Evolutionary conservation across 2,329 filamentous ascomycete genomes (phyloP).

Genomic region (Pseudogymnoascus pannorum): DNA sequence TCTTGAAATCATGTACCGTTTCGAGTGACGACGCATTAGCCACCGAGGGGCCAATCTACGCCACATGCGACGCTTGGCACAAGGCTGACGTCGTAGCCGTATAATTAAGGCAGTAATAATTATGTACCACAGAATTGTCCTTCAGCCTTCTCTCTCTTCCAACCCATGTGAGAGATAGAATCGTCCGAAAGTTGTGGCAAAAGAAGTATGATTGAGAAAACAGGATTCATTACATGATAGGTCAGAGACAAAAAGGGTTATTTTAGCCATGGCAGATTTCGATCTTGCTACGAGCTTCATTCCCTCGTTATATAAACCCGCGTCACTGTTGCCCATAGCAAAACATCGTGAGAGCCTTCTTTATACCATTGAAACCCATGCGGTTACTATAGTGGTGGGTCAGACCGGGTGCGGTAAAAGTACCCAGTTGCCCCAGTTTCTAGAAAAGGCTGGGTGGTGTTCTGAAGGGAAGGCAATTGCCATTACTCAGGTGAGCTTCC

Average conservation of each 20-base stretch:
- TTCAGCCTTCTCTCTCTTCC: slow-evolving; percentile 7
- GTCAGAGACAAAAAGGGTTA: not conserved
- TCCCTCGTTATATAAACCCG: slow-evolving; percentile 77
- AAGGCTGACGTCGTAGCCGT: not conserved
- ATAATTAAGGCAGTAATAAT: not conserved
- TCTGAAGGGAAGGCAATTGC: slow-evolving; percentile 74
- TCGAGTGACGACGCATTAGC: slow-evolving; percentile 8
- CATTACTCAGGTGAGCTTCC: slow-evolving; percentile 70
- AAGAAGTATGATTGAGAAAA: not conserved
- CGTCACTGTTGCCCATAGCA: slow-evolving; percentile 77
- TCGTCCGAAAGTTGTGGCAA: not conserved
- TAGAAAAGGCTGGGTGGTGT: slow-evolving; percentile 86
- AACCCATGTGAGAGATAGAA: slow-evolving; percentile 6
- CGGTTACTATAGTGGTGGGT: slow-evolving; percentile 82
- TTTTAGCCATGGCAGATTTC: slow-evolving; percentile 37
- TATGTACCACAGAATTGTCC: not conserved
- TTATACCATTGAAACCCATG: slow-evolving; percentile 77
- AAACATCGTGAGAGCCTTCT: slow-evolving; percentile 72
- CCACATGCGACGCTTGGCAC: slow-evolving; percentile 7
- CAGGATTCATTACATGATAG: not conserved
- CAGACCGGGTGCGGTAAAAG: slow-evolving; percentile 95
- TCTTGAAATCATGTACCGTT: slow-evolving; percentile 4
- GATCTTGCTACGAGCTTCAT: slow-evolving; percentile 57
- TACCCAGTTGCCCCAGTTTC: slow-evolving; percentile 88
- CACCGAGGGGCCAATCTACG: slow-evolving; percentile 8